Evolutionary conservation across 2,329 filamentous ascomycete genomes (phyloP), one percentile per base, ranked within the genome.

Genomic region (Colletotrichum tofieldiae): DNA sequence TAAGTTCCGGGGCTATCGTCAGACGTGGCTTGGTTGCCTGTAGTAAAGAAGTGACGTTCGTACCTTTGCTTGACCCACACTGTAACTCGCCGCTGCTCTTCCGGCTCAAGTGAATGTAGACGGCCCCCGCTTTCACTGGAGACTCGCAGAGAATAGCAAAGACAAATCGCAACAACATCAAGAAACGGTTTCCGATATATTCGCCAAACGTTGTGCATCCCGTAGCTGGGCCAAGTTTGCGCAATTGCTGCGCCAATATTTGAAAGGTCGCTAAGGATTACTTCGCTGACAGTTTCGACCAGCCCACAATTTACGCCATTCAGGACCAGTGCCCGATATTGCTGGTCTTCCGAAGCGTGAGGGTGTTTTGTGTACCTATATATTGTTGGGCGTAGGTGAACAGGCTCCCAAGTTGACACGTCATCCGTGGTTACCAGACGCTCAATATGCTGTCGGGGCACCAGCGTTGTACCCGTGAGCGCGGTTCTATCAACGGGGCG

Each of bases 251-350:
- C 12, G 2, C 0, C 16, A 8, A 70, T 7, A 3, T 70, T 70
- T 8, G 67, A 65, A 1, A 70, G 23, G 6, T 66, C 62, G 32
- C 52, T 70, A 2, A 18, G 8, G 3, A 70, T 47, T 12, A 49
- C 16, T 29, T 66, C 62, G 4, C 62, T 70, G 29, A 23, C 20
- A 11, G n/a, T n/a, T n/a, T 9, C 23, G 4, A 54, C 9, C 1
- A 18, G 6, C 26, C 54, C 54, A 32, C 29, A 54, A 2, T 2
- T 11, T 2, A 51, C 29, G 43, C 67, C 47, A 5, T 32, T 20
- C 32, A 63, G 16, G n/a, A 7, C 12, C 29, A 67, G 35, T 7
- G 39, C 39, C 7, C 20, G 45, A 32, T 14, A 14, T 2, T 20
- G 18, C 8, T 32, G 29, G 20, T 16, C 8, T 5, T 43, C 37